A percentile compares a stretch with the other conserved stretches of the same genome.
Evolutionary conservation across 345 rosid genomes (phyloP).

Genomic region (Stellera chamaejasme): DNA sequence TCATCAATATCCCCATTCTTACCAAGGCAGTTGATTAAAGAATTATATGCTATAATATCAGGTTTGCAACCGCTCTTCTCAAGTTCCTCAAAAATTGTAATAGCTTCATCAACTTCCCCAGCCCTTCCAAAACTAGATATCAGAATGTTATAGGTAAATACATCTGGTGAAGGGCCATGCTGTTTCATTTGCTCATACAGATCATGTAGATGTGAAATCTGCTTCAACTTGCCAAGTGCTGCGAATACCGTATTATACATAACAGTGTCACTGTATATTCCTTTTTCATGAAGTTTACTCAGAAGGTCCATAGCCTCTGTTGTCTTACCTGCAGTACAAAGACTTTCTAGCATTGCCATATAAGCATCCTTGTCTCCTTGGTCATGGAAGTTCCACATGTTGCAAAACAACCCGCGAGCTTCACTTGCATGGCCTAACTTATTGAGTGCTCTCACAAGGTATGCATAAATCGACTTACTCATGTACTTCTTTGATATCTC

Average conservation of each 20-base stretch:
- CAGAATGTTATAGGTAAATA: constrained; percentile 77
- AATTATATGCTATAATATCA: constrained; percentile 73
- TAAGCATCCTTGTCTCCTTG: constrained; percentile 68
- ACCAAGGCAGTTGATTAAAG: constrained; percentile 85
- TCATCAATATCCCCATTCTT: constrained; percentile 90
- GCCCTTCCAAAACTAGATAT: constrained; percentile 73
- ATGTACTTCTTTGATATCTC: constrained; percentile 63
- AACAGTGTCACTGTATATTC: constrained; percentile 46
- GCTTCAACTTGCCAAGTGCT: constrained; percentile 67
- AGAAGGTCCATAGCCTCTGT: constrained; percentile 72
- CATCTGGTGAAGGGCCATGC: constrained; percentile 63
- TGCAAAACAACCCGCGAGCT: constrained; percentile 78
- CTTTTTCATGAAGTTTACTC: constrained; percentile 62
- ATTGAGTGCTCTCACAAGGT: constrained; percentile 58
- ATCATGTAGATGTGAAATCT: constrained; percentile 56
- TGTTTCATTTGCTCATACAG: constrained; percentile 72
- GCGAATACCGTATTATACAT: constrained; percentile 76
- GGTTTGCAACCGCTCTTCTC: constrained; percentile 62
- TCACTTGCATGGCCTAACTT: constrained; percentile 76
- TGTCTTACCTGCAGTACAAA: constrained; percentile 67
- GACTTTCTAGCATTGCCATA: constrained; percentile 63
- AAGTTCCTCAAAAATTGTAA: constrained; percentile 77
- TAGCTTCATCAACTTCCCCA: constrained; percentile 59
- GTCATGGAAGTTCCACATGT: constrained; percentile 84
- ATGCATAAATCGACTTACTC: constrained; percentile 69